phyloP scores from a whole-genome alignment of 73 alveolate species.

The Paramecium bursaria region DNA sequence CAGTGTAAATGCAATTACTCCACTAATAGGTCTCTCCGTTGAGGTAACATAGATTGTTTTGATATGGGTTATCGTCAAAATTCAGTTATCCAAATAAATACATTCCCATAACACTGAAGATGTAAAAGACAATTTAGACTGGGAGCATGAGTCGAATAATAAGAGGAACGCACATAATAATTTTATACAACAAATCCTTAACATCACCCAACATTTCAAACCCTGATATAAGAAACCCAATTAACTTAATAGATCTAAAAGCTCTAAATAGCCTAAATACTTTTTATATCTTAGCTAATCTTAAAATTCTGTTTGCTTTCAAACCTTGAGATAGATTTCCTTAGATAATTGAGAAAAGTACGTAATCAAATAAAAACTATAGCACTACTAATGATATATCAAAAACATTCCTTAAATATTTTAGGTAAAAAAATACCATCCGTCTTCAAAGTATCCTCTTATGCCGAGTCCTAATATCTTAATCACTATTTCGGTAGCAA shows the following conservation, averaged over 20 bases:
- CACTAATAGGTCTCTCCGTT: neutral
- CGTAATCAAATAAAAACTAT: constrained; percentile 59
- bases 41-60: constrained; percentile 19
- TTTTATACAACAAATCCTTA: constrained; percentile 58
- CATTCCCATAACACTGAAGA: constrained; percentile 43
- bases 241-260: constrained; percentile 53
- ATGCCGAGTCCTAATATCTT: constrained; percentile 32
- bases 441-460: constrained; percentile 20
- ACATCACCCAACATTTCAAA: constrained; percentile 59
- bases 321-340: constrained; percentile 39
- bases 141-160: constrained; percentile 50
- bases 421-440: constrained; percentile 28
- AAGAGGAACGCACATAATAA: constrained; percentile 62
- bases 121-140: constrained; percentile 36
- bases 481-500: neutral
- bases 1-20: constrained; percentile 52
- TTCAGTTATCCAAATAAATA: constrained; percentile 26
- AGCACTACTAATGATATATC: constrained; percentile 48
- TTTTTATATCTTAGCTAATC: constrained; percentile 61
- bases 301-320: constrained; percentile 67
- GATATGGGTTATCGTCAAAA: neutral
- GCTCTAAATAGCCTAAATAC: constrained; percentile 69
- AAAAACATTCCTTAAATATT: constrained; percentile 56
- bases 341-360: constrained; percentile 37
- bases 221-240: constrained; percentile 50